A percentile compares a stretch with the other conserved stretches of the same genome.
phyloP scores from a whole-genome alignment of 306 rosid genomes.

The Quercus glauca region DNA sequence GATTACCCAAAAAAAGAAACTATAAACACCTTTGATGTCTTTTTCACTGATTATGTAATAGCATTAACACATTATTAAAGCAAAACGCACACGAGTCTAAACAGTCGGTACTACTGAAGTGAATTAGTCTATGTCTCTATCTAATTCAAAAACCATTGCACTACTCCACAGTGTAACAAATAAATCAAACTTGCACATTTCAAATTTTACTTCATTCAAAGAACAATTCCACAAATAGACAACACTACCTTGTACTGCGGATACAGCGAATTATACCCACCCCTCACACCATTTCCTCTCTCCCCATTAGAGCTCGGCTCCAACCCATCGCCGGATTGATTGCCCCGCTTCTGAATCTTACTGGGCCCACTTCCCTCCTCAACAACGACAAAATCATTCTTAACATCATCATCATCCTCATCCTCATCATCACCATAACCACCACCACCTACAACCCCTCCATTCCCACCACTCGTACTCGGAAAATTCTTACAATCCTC shows the following conservation, averaged over 20 bases:
- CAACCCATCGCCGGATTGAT: conserved; percentile 8
- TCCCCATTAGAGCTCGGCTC: conserved; percentile 19
- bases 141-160: background rate
- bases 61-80: background rate
- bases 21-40: too few species aligned
- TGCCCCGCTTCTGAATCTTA: conserved; percentile 11
- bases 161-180: background rate
- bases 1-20: background rate
- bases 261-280: conserved; percentile 24
- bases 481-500: conserved; percentile 30
- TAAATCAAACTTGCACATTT: background rate
- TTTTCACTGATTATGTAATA: background rate
- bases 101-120: background rate
- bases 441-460: conserved; percentile 13
- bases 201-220: background rate
- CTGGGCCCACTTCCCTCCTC: conserved; percentile 18
- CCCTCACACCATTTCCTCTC: conserved; percentile 6
- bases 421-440: background rate
- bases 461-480: conserved; percentile 4
- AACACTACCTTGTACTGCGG: conserved; percentile 24
- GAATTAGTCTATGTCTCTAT: too few species aligned
- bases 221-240: background rate
- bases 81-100: background rate
- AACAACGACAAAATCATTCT: conserved; percentile 4
- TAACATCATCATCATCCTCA: conserved; percentile 15